Evolutionary conservation across 352 stramenopile species (phyloP).

Genomic region (Bremia lactucae): DNA sequence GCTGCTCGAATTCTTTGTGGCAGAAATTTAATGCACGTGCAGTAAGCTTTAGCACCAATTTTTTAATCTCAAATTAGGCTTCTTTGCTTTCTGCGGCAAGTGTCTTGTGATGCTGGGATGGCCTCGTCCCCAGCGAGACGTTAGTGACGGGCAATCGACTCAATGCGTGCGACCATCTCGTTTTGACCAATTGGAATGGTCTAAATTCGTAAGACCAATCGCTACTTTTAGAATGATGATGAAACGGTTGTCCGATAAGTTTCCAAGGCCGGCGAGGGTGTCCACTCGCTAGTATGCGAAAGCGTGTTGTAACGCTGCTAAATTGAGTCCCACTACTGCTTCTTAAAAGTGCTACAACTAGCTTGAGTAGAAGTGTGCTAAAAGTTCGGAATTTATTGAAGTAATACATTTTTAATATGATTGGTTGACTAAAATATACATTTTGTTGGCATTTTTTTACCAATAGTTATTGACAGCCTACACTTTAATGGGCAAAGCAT

Average conservation of each 20-base stretch:
- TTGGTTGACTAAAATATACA: too few relatives aligned
- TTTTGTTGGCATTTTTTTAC: too few relatives aligned
- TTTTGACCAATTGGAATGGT: conserved; percentile 2
- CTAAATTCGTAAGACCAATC: conserved; percentile 1
- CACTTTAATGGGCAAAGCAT: conserved; percentile 22
- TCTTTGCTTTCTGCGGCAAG: conserved; percentile 1
- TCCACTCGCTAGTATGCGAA: too few relatives aligned
- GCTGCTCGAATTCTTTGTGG: too few relatives aligned
- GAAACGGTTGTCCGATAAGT: conserved; percentile 4
- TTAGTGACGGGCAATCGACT: conserved; percentile 18
- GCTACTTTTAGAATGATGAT: conserved; percentile 10
- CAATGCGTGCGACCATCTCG: conserved; percentile 7
- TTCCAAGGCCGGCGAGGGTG: conserved; percentile 2
- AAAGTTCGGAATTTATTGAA: too few relatives aligned
- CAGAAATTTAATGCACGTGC: too few relatives aligned
- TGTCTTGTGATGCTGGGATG: conserved; percentile 16
- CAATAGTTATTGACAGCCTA: not conserved
- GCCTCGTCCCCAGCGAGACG: conserved; percentile 15
- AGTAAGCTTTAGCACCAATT: too few relatives aligned
- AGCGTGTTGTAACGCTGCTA: too few relatives aligned
- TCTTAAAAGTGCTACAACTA: too few relatives aligned
- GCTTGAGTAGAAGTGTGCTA: too few relatives aligned
- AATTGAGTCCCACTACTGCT: not conserved
- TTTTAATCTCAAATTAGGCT: too few relatives aligned
- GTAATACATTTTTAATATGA: too few relatives aligned